These are phyloP conservation scores for Colletotrichum euphorbiae DNA, from an alignment of 2,329 filamentous ascomycete genomes.

Conservation along the genomic window DNA sequence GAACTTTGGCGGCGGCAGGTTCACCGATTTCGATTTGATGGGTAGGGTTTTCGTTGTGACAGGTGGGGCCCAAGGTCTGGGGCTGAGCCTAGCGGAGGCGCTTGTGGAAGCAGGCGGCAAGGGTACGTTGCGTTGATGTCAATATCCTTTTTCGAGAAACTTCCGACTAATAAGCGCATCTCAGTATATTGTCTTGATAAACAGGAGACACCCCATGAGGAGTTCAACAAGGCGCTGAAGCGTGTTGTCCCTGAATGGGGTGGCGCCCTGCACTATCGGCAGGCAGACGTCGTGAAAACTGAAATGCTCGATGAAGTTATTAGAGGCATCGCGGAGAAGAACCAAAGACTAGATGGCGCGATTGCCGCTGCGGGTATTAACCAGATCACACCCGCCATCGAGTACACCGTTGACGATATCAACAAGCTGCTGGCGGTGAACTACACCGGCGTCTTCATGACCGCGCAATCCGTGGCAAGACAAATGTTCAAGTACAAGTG, in stretches of 20 bases:
- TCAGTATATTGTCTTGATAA: conserved; percentile 69
- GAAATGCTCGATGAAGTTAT: conserved; percentile 68
- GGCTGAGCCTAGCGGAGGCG: conserved; percentile 79
- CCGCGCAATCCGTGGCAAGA: conserved; percentile 76
- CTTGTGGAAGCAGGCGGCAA: conserved; percentile 80
- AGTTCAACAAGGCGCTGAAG: conserved; percentile 70
- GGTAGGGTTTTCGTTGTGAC: conserved; percentile 77
- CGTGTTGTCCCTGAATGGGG: conserved; percentile 72
- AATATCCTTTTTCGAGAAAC: no score
- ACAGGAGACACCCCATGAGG: conserved; percentile 60
- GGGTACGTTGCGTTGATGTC: conserved; percentile 51
- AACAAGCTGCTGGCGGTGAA: conserved; percentile 77
- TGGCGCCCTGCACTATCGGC: conserved; percentile 73
- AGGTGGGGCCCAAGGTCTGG: conserved; percentile 77
- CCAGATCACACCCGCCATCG: conserved; percentile 74
- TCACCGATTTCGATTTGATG: conserved; percentile 77
- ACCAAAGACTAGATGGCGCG: conserved; percentile 74
- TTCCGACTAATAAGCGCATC: not conserved
- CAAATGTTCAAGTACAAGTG: conserved; percentile 67
- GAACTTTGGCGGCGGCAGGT: conserved; percentile 49
- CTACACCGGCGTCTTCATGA: conserved; percentile 76
- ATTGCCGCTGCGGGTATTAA: conserved; percentile 78
- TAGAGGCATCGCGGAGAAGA: conserved; percentile 67
- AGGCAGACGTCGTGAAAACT: conserved; percentile 75
- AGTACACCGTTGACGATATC: conserved; percentile 69